Evolutionary conservation across 78 protist genomes (phyloP).

Genomic region (Polysphondylium violaceum): DNA sequence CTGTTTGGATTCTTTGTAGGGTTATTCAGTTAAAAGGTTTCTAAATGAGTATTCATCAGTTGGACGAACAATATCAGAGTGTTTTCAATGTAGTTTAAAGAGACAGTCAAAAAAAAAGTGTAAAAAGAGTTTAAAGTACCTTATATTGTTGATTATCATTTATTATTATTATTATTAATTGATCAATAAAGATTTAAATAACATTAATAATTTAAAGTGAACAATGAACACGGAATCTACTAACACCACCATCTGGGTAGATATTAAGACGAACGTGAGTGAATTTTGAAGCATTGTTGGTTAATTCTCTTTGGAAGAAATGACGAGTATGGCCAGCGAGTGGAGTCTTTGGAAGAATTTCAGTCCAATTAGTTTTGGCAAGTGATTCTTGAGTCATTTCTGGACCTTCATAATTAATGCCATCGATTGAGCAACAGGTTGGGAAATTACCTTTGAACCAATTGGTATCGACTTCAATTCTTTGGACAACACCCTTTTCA

Average conservation of each 20-base stretch:
- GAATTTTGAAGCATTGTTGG: not conserved
- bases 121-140: too few species aligned
- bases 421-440: conserved; percentile 75
- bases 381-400: too few species aligned
- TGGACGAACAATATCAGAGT: too few species aligned
- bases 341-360: conserved; percentile 51
- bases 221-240: conserved; percentile 78
- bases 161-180: too few species aligned
- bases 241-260: conserved; percentile 92
- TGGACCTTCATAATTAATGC: conserved; percentile 2
- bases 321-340: conserved; percentile 54
- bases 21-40: too few species aligned
- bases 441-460: conserved; percentile 93
- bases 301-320: conserved; percentile 57
- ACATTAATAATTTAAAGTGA: too few species aligned
- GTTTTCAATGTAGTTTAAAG: too few species aligned
- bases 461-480: conserved; percentile 86
- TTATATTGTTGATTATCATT: too few species aligned
- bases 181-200: too few species aligned
- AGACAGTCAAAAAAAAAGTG: too few species aligned
- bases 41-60: too few species aligned
- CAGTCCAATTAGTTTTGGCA: conserved; percentile 32
- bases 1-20: too few species aligned
- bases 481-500: conserved; percentile 28
- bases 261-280: conserved; percentile 88